Base-by-base conservation (phyloP, 2,329 filamentous ascomycete species). In the Trichothecium sympodiale region DNA sequence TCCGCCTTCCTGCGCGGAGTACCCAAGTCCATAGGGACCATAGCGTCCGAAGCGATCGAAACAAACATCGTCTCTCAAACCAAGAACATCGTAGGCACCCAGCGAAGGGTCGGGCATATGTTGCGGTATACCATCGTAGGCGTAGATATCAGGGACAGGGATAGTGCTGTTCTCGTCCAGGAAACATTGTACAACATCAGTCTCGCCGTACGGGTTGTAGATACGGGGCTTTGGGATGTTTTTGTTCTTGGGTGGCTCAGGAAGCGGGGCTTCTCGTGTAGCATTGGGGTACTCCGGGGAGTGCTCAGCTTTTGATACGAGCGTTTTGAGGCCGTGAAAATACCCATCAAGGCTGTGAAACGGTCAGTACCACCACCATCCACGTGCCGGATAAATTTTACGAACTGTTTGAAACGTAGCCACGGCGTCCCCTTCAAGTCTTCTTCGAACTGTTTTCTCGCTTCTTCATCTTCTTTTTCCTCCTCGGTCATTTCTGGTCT, bases 1-100 rank as follows among this genome's bases (percentile, higher is more conserved):
- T 16, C 87, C 87, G 12, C 87, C 87, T 43, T 75, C 72, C 37
- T 76, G 72, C 40, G 72, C 69, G 47, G 72, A 75, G 56, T 94
- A 94, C n/a, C 87, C 87, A 29, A 87, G 64, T 0, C 87, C 87
- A 50, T 94, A 94, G 0, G 86, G 81, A 0, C 85, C 87, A 27
- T 89, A 74, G 32, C 87, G 74, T 14, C 85, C 83, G 51, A 86
- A 93, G 5, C 87, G 74, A 50, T 94, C 87, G 53, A 93, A 94
- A 59, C 87, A 94, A 12, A 93, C 65, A 47, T 91, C 80, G 41
- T 86, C 71, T 16, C 78, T 67, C 29, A 94, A 57, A 0, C 83
- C 86, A 4, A 94, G 60, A 31, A 86, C 54, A 12, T 76, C 67
- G 51, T 91, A 80, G 0, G 83, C 88, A 4, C 87, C 87, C 46